Evolutionary conservation across 1,284 basidiomycete species (phyloP).

Genomic region (Tilletia caries): DNA sequence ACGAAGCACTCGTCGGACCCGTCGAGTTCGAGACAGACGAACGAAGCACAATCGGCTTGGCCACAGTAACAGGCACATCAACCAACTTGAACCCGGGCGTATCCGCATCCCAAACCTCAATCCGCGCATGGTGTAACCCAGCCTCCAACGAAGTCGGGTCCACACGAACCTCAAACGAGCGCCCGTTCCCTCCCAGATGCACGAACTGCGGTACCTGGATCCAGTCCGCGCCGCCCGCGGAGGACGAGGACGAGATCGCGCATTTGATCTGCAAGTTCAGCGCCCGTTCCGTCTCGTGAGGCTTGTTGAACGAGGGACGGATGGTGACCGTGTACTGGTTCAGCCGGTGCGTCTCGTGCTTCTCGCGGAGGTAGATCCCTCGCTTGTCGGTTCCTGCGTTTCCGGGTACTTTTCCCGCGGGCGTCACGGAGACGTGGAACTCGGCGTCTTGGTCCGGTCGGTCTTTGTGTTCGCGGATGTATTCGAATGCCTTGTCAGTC

Average conservation of each 20-base stretch:
- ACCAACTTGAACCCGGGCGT: constrained; percentile 46
- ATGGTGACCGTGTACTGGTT: constrained; percentile 49
- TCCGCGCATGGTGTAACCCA: constrained; percentile 49
- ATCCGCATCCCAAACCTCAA: constrained; percentile 48
- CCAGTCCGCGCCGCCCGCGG: too few relatives aligned
- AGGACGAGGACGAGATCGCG: constrained; percentile 35
- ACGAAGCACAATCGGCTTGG: constrained; percentile 43
- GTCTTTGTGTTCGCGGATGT: constrained; percentile 47
- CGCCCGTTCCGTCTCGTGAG: constrained; percentile 46
- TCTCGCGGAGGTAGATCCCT: constrained; percentile 53
- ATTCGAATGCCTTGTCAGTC: constrained; percentile 49
- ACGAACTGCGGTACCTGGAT: constrained; percentile 47
- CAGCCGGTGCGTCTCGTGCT: constrained; percentile 38
- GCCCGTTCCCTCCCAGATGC: constrained; percentile 50
- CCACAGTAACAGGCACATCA: constrained; percentile 51
- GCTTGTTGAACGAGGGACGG: constrained; percentile 40
- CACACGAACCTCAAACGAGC: constrained; percentile 52
- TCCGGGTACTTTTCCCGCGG: constrained; percentile 43
- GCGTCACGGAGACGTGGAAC: constrained; percentile 47
- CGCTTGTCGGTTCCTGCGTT: constrained; percentile 32
- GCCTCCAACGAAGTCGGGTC: constrained; percentile 46
- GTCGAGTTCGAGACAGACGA: constrained; percentile 18
- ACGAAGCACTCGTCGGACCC: too few relatives aligned
- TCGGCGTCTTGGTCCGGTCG: constrained; percentile 49
- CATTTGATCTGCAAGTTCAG: constrained; percentile 49